Base-by-base conservation (phyloP, 1,284 basidiomycete genomes). In the Rhodotorula sp. region DNA sequence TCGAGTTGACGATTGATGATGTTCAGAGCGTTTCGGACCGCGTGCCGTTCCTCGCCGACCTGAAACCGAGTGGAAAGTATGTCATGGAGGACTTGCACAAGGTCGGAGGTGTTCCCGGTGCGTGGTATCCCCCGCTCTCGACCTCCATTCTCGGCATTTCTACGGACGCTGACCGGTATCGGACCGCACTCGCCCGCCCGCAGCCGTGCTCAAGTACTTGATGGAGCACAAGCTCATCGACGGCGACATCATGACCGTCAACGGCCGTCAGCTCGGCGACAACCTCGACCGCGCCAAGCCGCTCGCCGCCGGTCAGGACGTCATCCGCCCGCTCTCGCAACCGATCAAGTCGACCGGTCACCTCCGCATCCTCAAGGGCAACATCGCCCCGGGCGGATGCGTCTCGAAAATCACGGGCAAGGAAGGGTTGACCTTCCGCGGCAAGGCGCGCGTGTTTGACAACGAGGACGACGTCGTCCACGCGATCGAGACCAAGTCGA, bases 361-460 rank as follows among this genome's bases (percentile, higher is more conserved):
- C 80, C 87, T 96, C 71, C 87, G 92, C 39, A 97, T 98, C 80
- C 84, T 98, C 78, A 87, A 89, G 67, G 93, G 93, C 54, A 94
- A 93, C 81, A 86, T 96, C n/a, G 92, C 93, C 1, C 92, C 93
- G 16, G 91, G 91, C 48, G 92, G 91, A 10, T 92, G 94, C 51
- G 95, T 99, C 18, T 92, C 93, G 64, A 99, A 99, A 83, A 85
- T 98, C 75, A 98, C 96, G 16, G 95, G 96, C 31, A 97, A 97
- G 82, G 96, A 99, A 83, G 96, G 96, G 6, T 82, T 90, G 62
- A 85, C 84, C 52, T 99, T 99, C 80, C 89, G 91, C 84, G 91
- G 92, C 64, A 91, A 89, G 80, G 92, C 91, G 46, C 88, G 91
- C 73, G 86, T 88, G 10, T 96, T 94, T 71, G 91, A 80, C 76